Base-by-base conservation (phyloP, 2,329 filamentous ascomycete species). In the Fusarium transvaalense region DNA sequence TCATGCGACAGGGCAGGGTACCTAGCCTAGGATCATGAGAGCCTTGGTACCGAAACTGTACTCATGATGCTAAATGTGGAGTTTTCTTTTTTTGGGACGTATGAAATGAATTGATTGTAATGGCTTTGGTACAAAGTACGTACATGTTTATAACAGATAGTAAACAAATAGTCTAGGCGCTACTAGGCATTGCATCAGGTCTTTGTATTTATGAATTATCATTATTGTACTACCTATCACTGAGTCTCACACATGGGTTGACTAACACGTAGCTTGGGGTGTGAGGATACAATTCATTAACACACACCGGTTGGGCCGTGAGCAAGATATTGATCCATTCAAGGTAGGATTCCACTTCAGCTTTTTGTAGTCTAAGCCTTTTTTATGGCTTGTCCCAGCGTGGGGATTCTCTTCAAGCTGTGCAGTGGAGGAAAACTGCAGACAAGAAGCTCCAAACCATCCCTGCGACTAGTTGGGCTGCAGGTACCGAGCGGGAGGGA, bases 401-500 rank as follows among this genome's bases (percentile, higher is more conserved):
- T 53, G 59, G 56, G 53, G 56, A 56, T 52, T 42, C 37, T 48
- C 35, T 37, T 54, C 43, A 58, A 43, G 42, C 47, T 32, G 50
- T 35, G 42, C n/a, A 57, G 66, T 70, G 58, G 66, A 60, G 46
- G 67, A 69, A 43, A 42, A 56, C 54, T 58, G 45, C 41, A 51
- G 25, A 50, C 27, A 25, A 35, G 29, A 64, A 47, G 63, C 55
- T 64, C 45, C 52, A 57, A 32, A 56, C 21, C 21, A 69, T 56
- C 68, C 68, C 52, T 71, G 57, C 55, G 47, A 61, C 43, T 39
- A 54, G 61, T 71, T 71, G 68, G 68, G 68, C 68, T 71, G 68
- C 68, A 71, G 68, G 68, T 71, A 71, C 68, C 50, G 60, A 61
- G 35, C 52, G 61, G 64, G 60, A 71, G 68, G 64, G 65, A 71